Percentiles rank a stretch among this genome's conserved stretches.
Evolutionary conservation across 2,329 filamentous ascomycete genomes (phyloP).

Genomic region (Phyllosticta citrichinensis): DNA sequence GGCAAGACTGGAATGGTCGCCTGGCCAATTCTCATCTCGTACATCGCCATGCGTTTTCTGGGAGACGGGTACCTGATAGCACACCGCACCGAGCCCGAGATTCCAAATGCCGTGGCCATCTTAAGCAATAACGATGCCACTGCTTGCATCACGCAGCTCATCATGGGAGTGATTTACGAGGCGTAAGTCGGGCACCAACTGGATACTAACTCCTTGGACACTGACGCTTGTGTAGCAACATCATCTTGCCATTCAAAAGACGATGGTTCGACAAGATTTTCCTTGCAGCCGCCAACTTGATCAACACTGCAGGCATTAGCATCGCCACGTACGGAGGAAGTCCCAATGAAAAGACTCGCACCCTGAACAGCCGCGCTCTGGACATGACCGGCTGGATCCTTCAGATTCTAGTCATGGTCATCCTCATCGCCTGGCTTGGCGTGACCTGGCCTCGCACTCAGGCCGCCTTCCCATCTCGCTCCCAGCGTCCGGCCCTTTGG

Average conservation of each 20-base stretch:
- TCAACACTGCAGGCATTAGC: background rate
- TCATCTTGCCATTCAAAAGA: background rate
- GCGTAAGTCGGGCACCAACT: background rate
- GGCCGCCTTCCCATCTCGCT: background rate
- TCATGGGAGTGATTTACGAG: background rate
- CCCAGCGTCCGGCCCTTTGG: background rate
- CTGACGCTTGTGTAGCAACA: background rate
- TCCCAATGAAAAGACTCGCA: background rate
- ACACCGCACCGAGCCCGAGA: background rate
- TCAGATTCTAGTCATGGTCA: background rate
- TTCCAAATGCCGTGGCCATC: background rate
- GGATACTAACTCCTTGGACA: background rate
- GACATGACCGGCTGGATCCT: background rate
- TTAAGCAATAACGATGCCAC: background rate
- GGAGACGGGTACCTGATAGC: background rate
- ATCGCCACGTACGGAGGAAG: background rate
- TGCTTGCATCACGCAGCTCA: background rate
- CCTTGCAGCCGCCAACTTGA: background rate
- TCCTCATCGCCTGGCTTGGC: background rate
- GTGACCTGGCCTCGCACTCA: background rate
- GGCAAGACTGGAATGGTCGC: background rate
- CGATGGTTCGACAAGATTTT: background rate
- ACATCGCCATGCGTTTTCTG: background rate
- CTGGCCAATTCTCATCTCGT: background rate
- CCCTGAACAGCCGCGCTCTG: background rate